A percentile compares a stretch with the other conserved stretches of the same genome.
Evolutionary conservation across 2,329 filamentous ascomycete genomes (phyloP).

Genomic region (Cercospora zeina): DNA sequence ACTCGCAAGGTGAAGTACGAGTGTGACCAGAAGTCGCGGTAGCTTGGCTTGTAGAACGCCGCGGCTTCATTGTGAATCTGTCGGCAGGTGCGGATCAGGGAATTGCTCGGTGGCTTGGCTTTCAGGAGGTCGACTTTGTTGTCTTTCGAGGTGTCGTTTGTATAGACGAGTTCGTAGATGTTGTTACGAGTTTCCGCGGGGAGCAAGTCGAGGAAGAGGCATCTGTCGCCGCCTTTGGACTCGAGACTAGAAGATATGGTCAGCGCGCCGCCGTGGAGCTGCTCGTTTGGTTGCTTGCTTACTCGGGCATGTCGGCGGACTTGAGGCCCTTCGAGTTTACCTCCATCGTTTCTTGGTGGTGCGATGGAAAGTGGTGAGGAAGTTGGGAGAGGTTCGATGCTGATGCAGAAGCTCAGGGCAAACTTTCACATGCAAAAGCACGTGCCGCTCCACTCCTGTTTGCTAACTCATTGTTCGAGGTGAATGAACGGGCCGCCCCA

Average conservation of each 20-base stretch:
- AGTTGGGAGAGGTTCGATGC: neutral
- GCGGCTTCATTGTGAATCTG: neutral
- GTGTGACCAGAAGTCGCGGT: neutral
- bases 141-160: neutral
- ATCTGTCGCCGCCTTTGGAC: neutral
- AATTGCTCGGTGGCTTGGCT: neutral
- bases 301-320: neutral
- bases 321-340: neutral
- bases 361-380: neutral
- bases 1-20: neutral
- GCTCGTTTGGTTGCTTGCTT: neutral
- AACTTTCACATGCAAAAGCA: neutral
- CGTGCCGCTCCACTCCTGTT: neutral
- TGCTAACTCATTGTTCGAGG: neutral
- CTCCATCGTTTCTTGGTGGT: neutral
- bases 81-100: neutral
- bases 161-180: constrained; percentile 16
- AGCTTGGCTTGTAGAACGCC: neutral
- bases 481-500: neutral
- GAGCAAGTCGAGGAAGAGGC: neutral
- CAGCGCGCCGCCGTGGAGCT: neutral
- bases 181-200: constrained; percentile 6
- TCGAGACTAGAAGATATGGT: neutral
- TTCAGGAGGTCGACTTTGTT: constrained; percentile 1
- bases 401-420: neutral